phyloP scores from a whole-genome alignment of 1,139 yeast genomes.

The Magnusiomyces ingens region DNA sequence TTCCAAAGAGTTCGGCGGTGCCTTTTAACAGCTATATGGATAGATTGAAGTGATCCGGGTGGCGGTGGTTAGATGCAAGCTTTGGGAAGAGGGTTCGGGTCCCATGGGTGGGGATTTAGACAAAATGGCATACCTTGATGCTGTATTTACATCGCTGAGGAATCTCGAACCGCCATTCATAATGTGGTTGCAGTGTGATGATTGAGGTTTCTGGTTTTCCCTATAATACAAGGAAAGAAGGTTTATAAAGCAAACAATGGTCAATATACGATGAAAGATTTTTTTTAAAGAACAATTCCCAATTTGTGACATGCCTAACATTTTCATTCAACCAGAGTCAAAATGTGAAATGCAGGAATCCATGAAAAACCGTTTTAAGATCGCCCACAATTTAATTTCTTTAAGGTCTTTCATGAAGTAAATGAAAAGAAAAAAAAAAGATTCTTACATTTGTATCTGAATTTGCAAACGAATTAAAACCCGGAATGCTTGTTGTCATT shows the following conservation, averaged over 20 bases:
- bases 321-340: no score
- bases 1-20: slow-evolving; percentile 84
- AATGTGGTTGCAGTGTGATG: slow-evolving; percentile 9
- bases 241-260: not conserved
- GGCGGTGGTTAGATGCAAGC: no score
- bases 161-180: slow-evolving; percentile 17
- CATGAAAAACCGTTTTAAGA: no score
- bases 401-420: no score
- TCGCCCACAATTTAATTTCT: no score
- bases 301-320: no score
- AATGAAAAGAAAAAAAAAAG: not conserved
- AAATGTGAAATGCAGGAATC: no score
- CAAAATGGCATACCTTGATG: slow-evolving; percentile 8
- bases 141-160: slow-evolving; percentile 13
- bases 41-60: no score
- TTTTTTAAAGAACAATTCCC: not conserved
- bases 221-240: not conserved
- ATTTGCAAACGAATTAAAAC: not conserved
- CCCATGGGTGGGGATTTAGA: no score
- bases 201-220: slow-evolving; percentile 4
- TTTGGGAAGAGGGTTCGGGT: no score
- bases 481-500: not conserved
- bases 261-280: not conserved
- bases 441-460: not conserved
- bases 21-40: slow-evolving; percentile 45